Conservation (phyloP, 805 yeast species). For the Starmera quercuum region DNA sequence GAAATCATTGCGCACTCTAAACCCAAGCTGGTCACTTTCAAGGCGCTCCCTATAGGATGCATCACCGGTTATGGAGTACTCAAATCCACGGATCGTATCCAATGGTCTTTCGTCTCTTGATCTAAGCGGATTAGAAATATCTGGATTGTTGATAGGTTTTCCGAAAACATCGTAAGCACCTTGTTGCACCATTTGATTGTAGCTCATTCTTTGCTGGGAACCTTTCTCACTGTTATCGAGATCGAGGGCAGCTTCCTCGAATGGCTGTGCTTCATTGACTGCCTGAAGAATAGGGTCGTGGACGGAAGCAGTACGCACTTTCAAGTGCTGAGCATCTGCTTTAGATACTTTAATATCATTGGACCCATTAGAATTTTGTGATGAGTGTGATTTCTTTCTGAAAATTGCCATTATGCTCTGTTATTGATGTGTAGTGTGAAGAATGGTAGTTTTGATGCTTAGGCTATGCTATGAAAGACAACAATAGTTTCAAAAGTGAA, state of each 20-base stretch:
- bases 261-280: conserved; percentile 93
- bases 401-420: conserved; percentile 34
- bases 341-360: conserved; percentile 35
- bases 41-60: conserved; percentile 67
- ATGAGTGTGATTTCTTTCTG: conserved; percentile 27
- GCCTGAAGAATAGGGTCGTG: conserved; percentile 92
- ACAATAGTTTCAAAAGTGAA: too few species aligned
- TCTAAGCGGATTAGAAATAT: conserved; percentile 89
- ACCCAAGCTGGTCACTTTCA: conserved; percentile 74
- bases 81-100: conserved; percentile 91
- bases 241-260: conserved; percentile 49
- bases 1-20: conserved; percentile 77
- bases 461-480: too few species aligned
- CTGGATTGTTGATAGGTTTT: conserved; percentile 66
- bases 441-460: too few species aligned
- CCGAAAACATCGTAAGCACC: conserved; percentile 83
- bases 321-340: conserved; percentile 46
- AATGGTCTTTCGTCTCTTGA: conserved; percentile 92
- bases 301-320: conserved; percentile 59
- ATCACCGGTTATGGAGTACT: conserved; percentile 92
- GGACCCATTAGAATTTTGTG: conserved; percentile 21
- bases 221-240: conserved; percentile 14
- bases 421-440: too few species aligned
- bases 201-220: conserved; percentile 15
- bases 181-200: conserved; percentile 33